phyloP scores from a whole-genome alignment of 2,329 filamentous ascomycete genomes.

The Hymenoscyphus salicellus region DNA sequence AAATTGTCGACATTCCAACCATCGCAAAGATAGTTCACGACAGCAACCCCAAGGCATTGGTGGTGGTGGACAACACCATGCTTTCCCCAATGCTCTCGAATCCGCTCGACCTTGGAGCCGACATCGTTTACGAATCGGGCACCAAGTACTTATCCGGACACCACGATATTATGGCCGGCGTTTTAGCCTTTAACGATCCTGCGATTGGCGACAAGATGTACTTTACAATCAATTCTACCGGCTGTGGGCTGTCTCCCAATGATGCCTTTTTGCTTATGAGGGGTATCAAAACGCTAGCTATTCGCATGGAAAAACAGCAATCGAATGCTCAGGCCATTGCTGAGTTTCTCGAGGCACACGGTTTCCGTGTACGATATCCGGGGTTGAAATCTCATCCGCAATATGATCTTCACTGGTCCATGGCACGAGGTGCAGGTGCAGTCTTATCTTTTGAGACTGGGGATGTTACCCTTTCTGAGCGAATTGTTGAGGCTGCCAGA shows the following conservation, averaged over 20 bases:
- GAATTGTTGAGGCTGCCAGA: conserved; percentile 88
- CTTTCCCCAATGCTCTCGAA: conserved; percentile 92
- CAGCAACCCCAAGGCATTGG: conserved; percentile 72
- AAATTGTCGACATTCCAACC: conserved; percentile 85
- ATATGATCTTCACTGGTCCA: conserved; percentile 92
- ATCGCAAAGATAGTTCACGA: conserved; percentile 77
- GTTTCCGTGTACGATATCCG: conserved; percentile 93
- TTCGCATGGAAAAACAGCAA: conserved; percentile 99
- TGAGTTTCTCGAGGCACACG: conserved; percentile 83
- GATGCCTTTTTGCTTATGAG: conserved; percentile 95
- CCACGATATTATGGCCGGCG: conserved; percentile 98
- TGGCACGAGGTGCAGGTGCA: conserved; percentile 89
- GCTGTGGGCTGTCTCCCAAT: conserved; percentile 90
- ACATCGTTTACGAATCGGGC: conserved; percentile 95
- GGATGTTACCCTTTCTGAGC: conserved; percentile 75
- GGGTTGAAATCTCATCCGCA: conserved; percentile 93
- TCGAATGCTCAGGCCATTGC: conserved; percentile 87
- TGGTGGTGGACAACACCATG: conserved; percentile 98
- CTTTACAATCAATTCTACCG: conserved; percentile 95
- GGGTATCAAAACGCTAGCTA: conserved; percentile 92
- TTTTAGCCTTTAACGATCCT: conserved; percentile 85
- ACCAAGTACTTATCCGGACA: conserved; percentile 98
- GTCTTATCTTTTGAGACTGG: conserved; percentile 96
- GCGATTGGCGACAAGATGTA: conserved; percentile 83
- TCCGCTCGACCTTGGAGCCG: conserved; percentile 88